phyloP scores from a whole-genome alignment of 2,329 filamentous ascomycete genomes.

The Teratosphaeria destructans region DNA sequence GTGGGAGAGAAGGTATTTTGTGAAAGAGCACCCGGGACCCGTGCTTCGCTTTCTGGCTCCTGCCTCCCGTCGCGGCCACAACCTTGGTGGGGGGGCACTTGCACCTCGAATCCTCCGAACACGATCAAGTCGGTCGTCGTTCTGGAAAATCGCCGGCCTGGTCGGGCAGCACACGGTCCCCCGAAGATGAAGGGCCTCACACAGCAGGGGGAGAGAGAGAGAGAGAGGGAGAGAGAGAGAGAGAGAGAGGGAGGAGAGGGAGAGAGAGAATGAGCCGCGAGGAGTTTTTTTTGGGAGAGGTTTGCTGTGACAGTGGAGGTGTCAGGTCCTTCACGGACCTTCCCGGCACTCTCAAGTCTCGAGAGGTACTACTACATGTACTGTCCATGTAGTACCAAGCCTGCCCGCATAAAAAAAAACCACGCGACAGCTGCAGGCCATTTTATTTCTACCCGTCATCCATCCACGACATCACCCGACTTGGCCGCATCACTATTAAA shows the following conservation, averaged over 20 bases:
- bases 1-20: not conserved
- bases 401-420: not conserved
- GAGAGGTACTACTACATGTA: not conserved
- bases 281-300: not conserved
- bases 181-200: not conserved
- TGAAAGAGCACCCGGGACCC: not conserved
- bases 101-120: not conserved
- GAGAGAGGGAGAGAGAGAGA: not conserved
- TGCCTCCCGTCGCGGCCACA: not conserved
- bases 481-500: not conserved
- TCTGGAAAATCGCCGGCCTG: not conserved
- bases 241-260: not conserved
- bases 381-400: too few relatives aligned
- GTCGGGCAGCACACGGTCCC: not conserved
- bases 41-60: not conserved
- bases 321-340: not conserved
- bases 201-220: not conserved
- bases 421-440: not conserved
- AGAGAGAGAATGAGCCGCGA: not conserved
- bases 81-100: not conserved
- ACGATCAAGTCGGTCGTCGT: not conserved
- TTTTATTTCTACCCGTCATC: not conserved
- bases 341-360: not conserved
- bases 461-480: not conserved
- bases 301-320: not conserved